Percentiles rank a stretch among this genome's conserved stretches.
Conservation (phyloP, 345 rosid species). For the Eucalyptus polybractea region DNA sequence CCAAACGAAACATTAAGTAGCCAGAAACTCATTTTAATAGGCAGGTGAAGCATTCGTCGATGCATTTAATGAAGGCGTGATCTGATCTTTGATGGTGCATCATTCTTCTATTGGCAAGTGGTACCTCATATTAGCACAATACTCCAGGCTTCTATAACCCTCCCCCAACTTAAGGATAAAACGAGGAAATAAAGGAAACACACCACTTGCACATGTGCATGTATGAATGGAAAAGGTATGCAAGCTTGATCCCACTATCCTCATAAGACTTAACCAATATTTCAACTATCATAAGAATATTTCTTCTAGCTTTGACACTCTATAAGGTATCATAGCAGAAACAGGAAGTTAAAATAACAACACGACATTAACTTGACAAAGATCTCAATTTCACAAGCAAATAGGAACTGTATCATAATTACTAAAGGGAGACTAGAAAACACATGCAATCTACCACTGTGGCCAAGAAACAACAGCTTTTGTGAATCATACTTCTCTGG, state of each 20-base stretch:
- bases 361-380: not conserved
- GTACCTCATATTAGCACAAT: not conserved
- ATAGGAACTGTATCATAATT: not conserved
- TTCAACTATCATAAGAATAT: not conserved
- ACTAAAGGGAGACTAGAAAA: not conserved
- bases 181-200: not conserved
- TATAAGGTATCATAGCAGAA: not conserved
- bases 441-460: not conserved
- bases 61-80: not conserved
- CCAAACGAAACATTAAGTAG: not conserved
- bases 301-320: not conserved
- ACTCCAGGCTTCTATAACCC: not conserved
- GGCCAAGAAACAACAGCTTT: not conserved
- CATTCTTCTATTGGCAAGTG: not conserved
- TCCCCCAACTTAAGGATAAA: not conserved
- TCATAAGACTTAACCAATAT: not conserved
- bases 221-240: not conserved
- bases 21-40: not conserved
- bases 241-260: not conserved
- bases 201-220: not conserved
- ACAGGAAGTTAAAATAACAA: not conserved
- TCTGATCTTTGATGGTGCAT: not conserved
- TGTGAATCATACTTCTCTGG: not conserved
- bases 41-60: not conserved
- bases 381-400: not conserved